phyloP scores from a whole-genome alignment of 2,329 filamentous ascomycete genomes.

The Verticillium alfalfae region DNA sequence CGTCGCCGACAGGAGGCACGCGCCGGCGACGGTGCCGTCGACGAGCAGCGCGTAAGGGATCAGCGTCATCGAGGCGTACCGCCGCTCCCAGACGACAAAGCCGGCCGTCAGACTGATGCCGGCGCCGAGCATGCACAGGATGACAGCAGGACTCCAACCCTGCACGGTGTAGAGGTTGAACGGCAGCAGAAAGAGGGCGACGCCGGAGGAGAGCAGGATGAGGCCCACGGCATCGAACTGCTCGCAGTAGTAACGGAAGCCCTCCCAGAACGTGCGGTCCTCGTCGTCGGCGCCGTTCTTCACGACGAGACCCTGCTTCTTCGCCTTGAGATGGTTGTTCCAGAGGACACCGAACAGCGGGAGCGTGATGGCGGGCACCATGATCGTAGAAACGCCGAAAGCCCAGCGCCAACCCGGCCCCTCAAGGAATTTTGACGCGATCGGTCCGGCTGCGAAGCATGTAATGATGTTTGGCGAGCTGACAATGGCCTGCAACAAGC shows the following conservation, averaged over 20 bases:
- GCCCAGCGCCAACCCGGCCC: conserved; percentile 18
- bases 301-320: conserved; percentile 9
- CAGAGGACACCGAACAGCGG: conserved; percentile 13
- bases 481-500: conserved; percentile 20
- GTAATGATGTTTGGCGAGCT: conserved; percentile 28
- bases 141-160: conserved; percentile 36
- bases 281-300: background rate
- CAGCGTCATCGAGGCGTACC: conserved; percentile 39
- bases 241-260: conserved; percentile 30
- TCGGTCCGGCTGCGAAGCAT: conserved; percentile 18
- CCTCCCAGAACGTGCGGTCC: background rate
- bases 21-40: conserved; percentile 15
- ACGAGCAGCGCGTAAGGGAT: conserved; percentile 33
- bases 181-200: conserved; percentile 52
- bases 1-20: conserved; percentile 13
- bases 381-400: conserved; percentile 52
- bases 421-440: conserved; percentile 14
- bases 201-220: conserved; percentile 41
- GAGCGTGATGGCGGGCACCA: conserved; percentile 37
- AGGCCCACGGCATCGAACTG: conserved; percentile 50
- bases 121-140: conserved; percentile 45
- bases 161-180: conserved; percentile 41
- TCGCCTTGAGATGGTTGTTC: conserved; percentile 13
- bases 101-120: conserved; percentile 45
- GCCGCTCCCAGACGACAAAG: conserved; percentile 46